Percentiles rank a stretch among this genome's conserved stretches.
Evolutionary conservation across 1,284 basidiomycete species (phyloP).

Genomic region (Fistulina hepatica): DNA sequence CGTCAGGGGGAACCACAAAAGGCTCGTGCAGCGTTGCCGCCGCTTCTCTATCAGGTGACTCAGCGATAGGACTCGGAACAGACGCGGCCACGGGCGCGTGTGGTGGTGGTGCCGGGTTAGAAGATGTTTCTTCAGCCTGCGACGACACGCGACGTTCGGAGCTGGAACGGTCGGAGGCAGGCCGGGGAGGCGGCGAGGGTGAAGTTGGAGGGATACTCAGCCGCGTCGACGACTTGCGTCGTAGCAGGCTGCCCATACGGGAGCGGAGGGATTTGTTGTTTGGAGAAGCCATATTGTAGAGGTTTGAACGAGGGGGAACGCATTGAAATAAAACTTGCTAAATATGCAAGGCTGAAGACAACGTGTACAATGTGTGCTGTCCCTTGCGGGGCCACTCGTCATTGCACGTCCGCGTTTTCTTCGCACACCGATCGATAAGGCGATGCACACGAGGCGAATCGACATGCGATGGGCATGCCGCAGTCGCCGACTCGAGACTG

Average conservation of each 20-base stretch:
- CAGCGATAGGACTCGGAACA: slow-evolving; percentile 40
- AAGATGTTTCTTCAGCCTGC: not conserved
- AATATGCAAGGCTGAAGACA: too few relatives aligned
- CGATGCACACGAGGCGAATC: too few relatives aligned
- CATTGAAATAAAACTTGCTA: too few relatives aligned
- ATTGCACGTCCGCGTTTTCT: too few relatives aligned
- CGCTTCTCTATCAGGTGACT: slow-evolving; percentile 41
- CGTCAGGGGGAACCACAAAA: not conserved
- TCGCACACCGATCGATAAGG: too few relatives aligned
- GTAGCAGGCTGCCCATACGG: slow-evolving; percentile 35
- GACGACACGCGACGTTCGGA: not conserved
- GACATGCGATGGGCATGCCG: too few relatives aligned
- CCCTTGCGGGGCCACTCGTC: too few relatives aligned
- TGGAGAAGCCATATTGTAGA: not conserved
- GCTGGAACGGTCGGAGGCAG: not conserved
- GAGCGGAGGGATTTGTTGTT: slow-evolving; percentile 25
- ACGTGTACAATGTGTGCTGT: too few relatives aligned
- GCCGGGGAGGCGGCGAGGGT: slow-evolving; percentile 18
- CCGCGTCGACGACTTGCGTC: slow-evolving; percentile 37
- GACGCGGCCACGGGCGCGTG: slow-evolving; percentile 6
- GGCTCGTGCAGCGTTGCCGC: slow-evolving; percentile 22
- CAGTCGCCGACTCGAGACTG: too few relatives aligned
- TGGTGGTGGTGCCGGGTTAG: slow-evolving; percentile 1
- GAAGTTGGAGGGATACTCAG: slow-evolving; percentile 23
- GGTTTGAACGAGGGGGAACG: too few relatives aligned